Conservation (phyloP, 805 yeast species). For the Saccharomycopsis schoenii region DNA sequence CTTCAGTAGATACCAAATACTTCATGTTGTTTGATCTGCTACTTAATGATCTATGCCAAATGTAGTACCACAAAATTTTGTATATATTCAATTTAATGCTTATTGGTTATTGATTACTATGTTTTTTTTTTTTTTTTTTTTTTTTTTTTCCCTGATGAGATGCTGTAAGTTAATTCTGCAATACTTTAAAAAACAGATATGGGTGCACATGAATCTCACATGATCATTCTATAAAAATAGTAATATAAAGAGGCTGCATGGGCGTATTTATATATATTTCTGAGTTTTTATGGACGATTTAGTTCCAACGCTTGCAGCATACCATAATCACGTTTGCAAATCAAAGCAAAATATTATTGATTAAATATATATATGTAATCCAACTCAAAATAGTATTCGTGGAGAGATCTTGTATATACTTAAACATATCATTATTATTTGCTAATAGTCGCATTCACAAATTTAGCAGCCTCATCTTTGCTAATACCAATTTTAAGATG, state of each 20-base stretch:
- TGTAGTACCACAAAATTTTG: not conserved
- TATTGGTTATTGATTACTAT: not conserved
- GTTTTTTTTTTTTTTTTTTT: not conserved
- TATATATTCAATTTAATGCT: not conserved
- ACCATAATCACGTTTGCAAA: too few species aligned
- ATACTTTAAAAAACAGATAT: not conserved
- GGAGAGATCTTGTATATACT: not conserved
- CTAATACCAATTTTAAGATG: not conserved
- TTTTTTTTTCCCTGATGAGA: not conserved
- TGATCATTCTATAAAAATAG: not conserved
- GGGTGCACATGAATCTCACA: not conserved
- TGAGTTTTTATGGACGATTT: too few species aligned
- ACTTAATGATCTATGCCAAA: not conserved
- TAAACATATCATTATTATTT: not conserved
- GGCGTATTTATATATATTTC: too few species aligned
- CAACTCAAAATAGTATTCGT: not conserved
- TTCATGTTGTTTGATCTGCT: not conserved
- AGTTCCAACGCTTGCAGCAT: too few species aligned
- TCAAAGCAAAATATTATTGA: too few species aligned
- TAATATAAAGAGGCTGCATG: too few species aligned
- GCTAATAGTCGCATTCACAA: not conserved
- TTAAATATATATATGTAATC: too few species aligned
- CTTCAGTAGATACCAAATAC: conserved; percentile 9
- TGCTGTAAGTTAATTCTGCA: not conserved
- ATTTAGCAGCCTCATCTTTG: not conserved